Conservation (phyloP, 1,284 basidiomycete species). For the Boletus semigastroideus region DNA sequence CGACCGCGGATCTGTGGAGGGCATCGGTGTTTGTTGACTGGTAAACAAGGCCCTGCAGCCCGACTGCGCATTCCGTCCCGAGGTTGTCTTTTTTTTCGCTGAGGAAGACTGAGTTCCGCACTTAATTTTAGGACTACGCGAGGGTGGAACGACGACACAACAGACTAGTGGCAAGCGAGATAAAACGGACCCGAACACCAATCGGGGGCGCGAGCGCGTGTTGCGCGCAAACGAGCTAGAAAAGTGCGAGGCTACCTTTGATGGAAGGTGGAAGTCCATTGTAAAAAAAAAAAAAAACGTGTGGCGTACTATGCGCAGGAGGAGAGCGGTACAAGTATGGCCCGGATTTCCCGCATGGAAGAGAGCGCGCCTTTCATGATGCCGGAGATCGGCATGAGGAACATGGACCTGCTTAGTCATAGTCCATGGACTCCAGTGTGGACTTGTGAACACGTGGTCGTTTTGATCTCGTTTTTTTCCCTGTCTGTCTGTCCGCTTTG, state of each 20-base stretch:
- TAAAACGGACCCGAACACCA: slow-evolving; percentile 16
- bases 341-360: neutral
- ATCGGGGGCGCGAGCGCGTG: slow-evolving; percentile 7
- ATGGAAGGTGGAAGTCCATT: neutral
- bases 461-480: slow-evolving; percentile 39
- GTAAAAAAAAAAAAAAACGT: neutral
- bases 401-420: slow-evolving; percentile 32
- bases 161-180: neutral
- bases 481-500: slow-evolving; percentile 36
- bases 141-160: neutral
- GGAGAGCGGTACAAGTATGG: slow-evolving; percentile 17
- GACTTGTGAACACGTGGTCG: slow-evolving; percentile 28
- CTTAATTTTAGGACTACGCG: slow-evolving; percentile 2
- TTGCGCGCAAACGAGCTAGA: neutral
- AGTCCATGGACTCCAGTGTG: slow-evolving; percentile 7
- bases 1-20: slow-evolving; percentile 33
- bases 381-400: slow-evolving; percentile 21
- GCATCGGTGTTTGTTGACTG: neutral
- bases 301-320: neutral
- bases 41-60: slow-evolving; percentile 4
- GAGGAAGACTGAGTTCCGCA: neutral
- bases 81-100: slow-evolving; percentile 10
- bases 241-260: neutral
- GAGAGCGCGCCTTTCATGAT: neutral
- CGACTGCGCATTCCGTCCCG: slow-evolving; percentile 13